Conservation (phyloP, 495 filamentous ascomycete genomes). For the Penicillium subrubescens region DNA sequence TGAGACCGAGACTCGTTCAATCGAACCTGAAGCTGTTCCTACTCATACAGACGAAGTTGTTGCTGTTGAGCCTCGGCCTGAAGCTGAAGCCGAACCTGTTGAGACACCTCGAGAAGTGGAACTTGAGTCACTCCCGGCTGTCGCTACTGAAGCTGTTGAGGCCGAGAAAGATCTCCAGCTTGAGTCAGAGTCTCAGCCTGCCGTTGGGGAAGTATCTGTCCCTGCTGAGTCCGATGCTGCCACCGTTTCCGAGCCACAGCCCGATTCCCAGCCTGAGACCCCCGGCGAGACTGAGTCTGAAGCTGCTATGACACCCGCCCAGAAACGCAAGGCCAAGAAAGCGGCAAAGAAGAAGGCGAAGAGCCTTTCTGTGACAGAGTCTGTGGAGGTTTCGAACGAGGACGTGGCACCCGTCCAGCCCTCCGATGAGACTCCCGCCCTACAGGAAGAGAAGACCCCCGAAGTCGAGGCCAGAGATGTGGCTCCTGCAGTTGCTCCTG, state of each 20-base stretch:
- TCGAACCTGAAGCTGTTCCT: constrained; percentile 10
- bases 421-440: neutral
- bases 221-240: constrained; percentile 2
- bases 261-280: constrained; percentile 11
- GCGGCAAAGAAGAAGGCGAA: constrained; percentile 40
- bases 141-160: constrained; percentile 1
- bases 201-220: constrained; percentile 1
- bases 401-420: neutral
- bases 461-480: neutral
- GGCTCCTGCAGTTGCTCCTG: neutral
- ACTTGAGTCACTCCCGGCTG: constrained; percentile 4
- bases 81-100: constrained; percentile 7
- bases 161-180: neutral
- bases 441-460: constrained; percentile 3
- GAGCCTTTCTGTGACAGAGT: constrained; percentile 16
- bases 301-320: constrained; percentile 9
- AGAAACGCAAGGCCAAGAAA: constrained; percentile 31
- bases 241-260: constrained; percentile 1
- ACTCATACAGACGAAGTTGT: neutral
- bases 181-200: neutral
- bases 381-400: neutral
- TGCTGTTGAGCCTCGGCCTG: neutral
- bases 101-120: constrained; percentile 10
- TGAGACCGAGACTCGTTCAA: neutral
- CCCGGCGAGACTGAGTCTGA: constrained; percentile 12